phyloP scores from a whole-genome alignment of 306 rosid genomes.

The Canavalia gladiata region DNA sequence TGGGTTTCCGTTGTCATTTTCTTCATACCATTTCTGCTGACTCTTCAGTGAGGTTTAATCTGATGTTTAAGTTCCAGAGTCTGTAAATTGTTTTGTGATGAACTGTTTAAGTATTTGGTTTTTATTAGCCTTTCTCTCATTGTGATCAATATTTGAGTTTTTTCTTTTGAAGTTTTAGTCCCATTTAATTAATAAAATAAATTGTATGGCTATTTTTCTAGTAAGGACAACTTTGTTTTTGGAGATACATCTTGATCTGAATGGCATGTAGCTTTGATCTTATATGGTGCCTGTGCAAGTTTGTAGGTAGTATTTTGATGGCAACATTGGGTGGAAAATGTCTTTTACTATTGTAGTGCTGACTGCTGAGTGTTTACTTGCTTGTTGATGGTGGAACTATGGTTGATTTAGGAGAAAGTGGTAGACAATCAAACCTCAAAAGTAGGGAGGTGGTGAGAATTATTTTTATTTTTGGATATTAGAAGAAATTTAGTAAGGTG shows the following conservation, averaged over 20 bases:
- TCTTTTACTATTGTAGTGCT: too few relatives aligned
- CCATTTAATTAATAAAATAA: neutral
- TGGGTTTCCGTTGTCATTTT: constrained; percentile 39
- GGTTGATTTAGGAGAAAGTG: too few relatives aligned
- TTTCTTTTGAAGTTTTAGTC: neutral
- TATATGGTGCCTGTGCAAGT: neutral
- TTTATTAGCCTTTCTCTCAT: neutral
- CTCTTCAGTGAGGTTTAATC: constrained; percentile 4
- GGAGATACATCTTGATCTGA: neutral
- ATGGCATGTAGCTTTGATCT: neutral
- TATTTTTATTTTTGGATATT: too few relatives aligned
- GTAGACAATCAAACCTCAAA: too few relatives aligned
- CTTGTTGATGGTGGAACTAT: too few relatives aligned
- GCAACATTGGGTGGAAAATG: too few relatives aligned
- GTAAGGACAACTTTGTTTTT: neutral
- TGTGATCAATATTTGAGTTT: neutral
- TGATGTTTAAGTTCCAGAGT: constrained; percentile 9
- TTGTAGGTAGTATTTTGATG: too few relatives aligned
- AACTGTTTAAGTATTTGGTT: neutral
- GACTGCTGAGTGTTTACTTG: too few relatives aligned
- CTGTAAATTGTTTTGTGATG: constrained; percentile 17
- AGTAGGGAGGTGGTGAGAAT: too few relatives aligned
- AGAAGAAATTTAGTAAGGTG: too few relatives aligned
- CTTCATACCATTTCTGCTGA: constrained; percentile 14
- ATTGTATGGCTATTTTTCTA: neutral